phyloP scores from a whole-genome alignment of 441 rosid genomes.

The Biscutella laevigata region DNA sequence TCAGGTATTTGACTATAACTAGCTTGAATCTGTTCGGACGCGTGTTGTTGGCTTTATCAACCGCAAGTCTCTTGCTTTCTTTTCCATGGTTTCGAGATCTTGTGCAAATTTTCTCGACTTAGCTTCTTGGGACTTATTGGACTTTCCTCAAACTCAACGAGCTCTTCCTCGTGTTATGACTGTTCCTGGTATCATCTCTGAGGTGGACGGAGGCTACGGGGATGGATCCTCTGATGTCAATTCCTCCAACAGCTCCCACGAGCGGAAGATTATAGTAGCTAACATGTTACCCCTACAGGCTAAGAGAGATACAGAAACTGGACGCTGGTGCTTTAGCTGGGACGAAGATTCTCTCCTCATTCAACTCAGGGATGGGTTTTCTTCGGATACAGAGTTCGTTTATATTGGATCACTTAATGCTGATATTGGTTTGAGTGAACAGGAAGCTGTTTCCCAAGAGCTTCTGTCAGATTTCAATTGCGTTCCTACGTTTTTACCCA shows the following conservation, averaged over 20 bases:
- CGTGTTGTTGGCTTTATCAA: conserved; percentile 11
- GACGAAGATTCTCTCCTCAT: conserved; percentile 58
- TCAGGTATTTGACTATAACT: neutral
- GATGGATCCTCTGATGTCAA: conserved; percentile 32
- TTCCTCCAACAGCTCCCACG: conserved; percentile 18
- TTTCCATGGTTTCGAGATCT: conserved; percentile 61
- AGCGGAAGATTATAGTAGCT: conserved; percentile 55
- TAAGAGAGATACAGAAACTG: conserved; percentile 38
- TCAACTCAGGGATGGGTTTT: conserved; percentile 63
- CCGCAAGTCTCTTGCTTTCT: neutral
- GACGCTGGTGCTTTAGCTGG: conserved; percentile 51
- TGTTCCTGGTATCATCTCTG: conserved; percentile 47
- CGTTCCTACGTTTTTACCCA: conserved; percentile 61
- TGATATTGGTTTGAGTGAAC: conserved; percentile 47
- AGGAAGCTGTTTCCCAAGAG: conserved; percentile 59
- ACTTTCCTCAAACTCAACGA: conserved; percentile 43
- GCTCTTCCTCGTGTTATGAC: conserved; percentile 53
- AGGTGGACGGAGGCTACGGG: conserved; percentile 25
- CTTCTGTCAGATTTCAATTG: conserved; percentile 56
- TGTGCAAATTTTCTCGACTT: conserved; percentile 59
- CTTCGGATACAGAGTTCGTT: conserved; percentile 41
- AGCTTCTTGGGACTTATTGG: conserved; percentile 45
- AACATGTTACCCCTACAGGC: conserved; percentile 59
- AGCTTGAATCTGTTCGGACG: conserved; percentile 9
- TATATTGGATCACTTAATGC: conserved; percentile 61